phyloP scores from a whole-genome alignment of 2,329 filamentous ascomycete species.

The Fusarium liriodendri region DNA sequence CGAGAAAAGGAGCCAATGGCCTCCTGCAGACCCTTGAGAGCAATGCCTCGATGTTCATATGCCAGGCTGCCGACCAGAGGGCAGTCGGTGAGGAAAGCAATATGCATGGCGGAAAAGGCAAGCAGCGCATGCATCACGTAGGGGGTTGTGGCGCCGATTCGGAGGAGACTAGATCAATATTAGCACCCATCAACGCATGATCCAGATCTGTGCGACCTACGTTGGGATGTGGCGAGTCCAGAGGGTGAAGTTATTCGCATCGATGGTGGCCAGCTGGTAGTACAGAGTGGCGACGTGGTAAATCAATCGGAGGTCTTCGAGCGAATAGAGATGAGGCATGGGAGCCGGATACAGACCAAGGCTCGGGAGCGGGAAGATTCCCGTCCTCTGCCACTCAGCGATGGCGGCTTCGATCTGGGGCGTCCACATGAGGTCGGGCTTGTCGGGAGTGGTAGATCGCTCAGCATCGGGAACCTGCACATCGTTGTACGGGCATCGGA shows the following conservation, averaged over 20 bases:
- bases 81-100: slow-evolving; percentile 90
- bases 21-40: slow-evolving; percentile 87
- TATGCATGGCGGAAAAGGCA: slow-evolving; percentile 93
- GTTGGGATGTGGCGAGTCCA: slow-evolving; percentile 95
- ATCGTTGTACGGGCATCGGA: slow-evolving; percentile 98
- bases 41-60: slow-evolving; percentile 87
- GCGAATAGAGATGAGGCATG: slow-evolving; percentile 77
- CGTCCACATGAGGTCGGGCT: slow-evolving; percentile 83
- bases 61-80: slow-evolving; percentile 87
- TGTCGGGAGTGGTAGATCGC: slow-evolving; percentile 69
- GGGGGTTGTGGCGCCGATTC: slow-evolving; percentile 81
- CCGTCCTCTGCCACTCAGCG: slow-evolving; percentile 84
- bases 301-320: slow-evolving; percentile 86
- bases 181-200: slow-evolving; percentile 16
- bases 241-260: slow-evolving; percentile 85
- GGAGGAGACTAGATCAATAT: slow-evolving; percentile 60
- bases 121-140: slow-evolving; percentile 96
- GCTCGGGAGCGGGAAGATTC: slow-evolving; percentile 86
- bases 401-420: slow-evolving; percentile 86
- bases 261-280: slow-evolving; percentile 80
- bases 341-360: slow-evolving; percentile 81
- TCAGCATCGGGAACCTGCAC: slow-evolving; percentile 73
- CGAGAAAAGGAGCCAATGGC: slow-evolving; percentile 87
- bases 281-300: slow-evolving; percentile 91
- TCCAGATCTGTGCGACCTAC: slow-evolving; percentile 65